Conservation (phyloP, 139 green algal genomes). For the Chlamydomonas schloesseri region DNA sequence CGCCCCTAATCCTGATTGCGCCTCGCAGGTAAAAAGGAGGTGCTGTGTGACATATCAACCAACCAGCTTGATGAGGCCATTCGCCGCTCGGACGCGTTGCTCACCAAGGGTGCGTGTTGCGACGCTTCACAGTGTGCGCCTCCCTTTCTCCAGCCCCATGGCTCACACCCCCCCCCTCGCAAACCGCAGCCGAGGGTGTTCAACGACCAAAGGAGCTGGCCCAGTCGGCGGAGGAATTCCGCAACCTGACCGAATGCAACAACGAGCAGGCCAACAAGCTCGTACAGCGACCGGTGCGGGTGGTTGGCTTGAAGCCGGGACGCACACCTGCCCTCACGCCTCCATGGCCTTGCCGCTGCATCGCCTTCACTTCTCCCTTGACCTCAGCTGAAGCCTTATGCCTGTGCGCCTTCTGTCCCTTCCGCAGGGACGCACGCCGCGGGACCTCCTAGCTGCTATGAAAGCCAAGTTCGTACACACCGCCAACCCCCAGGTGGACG, state of each 20-base stretch:
- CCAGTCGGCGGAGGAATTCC: conserved; percentile 71
- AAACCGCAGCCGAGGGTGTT: neutral
- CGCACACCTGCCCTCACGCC: neutral
- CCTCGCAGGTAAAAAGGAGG: conserved; percentile 25
- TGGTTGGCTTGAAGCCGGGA: no score
- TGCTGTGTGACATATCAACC: neutral
- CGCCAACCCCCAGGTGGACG: conserved; percentile 40
- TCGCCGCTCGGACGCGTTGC: neutral
- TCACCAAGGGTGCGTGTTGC: neutral
- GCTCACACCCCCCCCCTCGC: neutral
- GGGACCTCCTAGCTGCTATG: conserved; percentile 49
- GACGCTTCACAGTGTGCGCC: no score
- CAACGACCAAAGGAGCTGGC: conserved; percentile 70
- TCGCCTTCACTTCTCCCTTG: neutral
- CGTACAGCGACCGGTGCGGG: conserved; percentile 11
- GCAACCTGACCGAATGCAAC: conserved; percentile 52
- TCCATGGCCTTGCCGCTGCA: no score
- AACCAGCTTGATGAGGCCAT: conserved; percentile 6
- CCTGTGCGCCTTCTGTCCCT: no score
- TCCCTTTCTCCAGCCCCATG: no score
- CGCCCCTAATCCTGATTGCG: no score
- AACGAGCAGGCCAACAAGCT: conserved; percentile 55
- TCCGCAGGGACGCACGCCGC: conserved; percentile 1
- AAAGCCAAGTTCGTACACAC: conserved; percentile 53
- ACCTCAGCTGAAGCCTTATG: no score